Conservation (phyloP, 225 moss, liverwort and hornwort genomes). For the Asterella californica region DNA sequence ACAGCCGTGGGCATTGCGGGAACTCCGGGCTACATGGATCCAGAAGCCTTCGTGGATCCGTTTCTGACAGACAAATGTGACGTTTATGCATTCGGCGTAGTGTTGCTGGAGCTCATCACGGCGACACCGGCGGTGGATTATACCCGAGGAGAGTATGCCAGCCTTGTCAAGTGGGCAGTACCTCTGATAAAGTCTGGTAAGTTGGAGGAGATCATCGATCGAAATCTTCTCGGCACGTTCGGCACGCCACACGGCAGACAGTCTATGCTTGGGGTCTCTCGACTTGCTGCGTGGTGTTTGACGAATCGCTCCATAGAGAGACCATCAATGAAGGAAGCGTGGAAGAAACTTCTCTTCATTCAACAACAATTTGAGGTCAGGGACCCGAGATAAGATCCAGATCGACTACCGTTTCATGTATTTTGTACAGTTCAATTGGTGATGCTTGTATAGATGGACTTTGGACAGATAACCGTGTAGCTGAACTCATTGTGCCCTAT, state of each 20-base stretch:
- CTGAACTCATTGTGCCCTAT: too few species aligned
- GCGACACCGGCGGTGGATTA: background rate
- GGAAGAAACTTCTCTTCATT: background rate
- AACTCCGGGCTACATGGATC: constrained; percentile 9
- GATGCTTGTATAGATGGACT: too few species aligned
- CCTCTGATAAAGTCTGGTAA: background rate
- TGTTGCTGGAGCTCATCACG: constrained; percentile 10
- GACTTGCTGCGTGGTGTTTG: background rate
- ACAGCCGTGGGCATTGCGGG: background rate
- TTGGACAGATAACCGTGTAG: too few species aligned
- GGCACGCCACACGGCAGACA: background rate
- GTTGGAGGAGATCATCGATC: constrained; percentile 5
- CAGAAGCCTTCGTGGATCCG: background rate
- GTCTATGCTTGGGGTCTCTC: background rate
- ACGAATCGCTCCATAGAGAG: background rate
- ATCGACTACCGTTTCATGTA: too few species aligned
- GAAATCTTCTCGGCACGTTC: background rate
- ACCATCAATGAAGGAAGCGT: background rate
- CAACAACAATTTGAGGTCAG: too few species aligned
- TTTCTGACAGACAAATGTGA: constrained; percentile 2
- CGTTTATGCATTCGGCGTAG: constrained; percentile 3
- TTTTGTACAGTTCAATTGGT: too few species aligned
- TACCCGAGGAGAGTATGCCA: background rate
- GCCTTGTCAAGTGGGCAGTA: background rate
- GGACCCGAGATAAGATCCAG: too few species aligned